Evolutionary conservation across 2,329 filamentous ascomycete genomes (phyloP).

Genomic region (Graphilbum fragrans): DNA sequence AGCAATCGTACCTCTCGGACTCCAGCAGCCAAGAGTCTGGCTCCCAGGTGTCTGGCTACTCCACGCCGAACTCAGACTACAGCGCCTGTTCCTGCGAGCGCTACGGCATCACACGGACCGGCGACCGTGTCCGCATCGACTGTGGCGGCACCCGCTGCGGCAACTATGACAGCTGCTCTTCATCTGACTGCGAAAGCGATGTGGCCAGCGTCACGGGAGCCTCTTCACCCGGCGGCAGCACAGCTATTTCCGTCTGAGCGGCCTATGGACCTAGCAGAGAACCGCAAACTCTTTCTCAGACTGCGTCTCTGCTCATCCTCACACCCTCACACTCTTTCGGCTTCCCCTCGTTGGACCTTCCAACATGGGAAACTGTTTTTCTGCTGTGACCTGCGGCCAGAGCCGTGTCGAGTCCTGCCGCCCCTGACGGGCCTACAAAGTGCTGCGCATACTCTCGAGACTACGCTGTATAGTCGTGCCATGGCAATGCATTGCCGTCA

Average conservation of each 20-base stretch:
- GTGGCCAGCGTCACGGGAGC: constrained; percentile 21
- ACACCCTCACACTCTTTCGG: no score
- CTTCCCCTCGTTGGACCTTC: no score
- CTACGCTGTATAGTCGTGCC: no score
- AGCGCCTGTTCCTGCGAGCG: constrained; percentile 85
- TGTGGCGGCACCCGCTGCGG: constrained; percentile 84
- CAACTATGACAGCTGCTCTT: constrained; percentile 64
- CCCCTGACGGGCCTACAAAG: no score
- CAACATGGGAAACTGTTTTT: no score
- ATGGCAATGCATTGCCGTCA: background rate
- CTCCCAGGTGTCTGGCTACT: constrained; percentile 66
- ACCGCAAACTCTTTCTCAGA: no score
- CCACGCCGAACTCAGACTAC: constrained; percentile 65
- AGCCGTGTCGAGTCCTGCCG: no score
- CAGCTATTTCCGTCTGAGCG: constrained; percentile 36
- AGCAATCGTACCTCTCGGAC: constrained; percentile 60
- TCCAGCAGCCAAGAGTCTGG: constrained; percentile 45
- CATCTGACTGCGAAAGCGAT: constrained; percentile 45
- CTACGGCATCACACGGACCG: constrained; percentile 89
- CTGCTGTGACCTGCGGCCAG: no score
- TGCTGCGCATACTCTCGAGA: no score
- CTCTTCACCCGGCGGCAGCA: constrained; percentile 38
- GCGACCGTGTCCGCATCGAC: constrained; percentile 90
- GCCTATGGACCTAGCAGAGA: background rate
- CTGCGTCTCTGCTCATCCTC: no score